A percentile compares a stretch with the other conserved stretches of the same genome.
phyloP scores from a whole-genome alignment of 495 filamentous ascomycete genomes.

The Podospora pseudoanserina region DNA sequence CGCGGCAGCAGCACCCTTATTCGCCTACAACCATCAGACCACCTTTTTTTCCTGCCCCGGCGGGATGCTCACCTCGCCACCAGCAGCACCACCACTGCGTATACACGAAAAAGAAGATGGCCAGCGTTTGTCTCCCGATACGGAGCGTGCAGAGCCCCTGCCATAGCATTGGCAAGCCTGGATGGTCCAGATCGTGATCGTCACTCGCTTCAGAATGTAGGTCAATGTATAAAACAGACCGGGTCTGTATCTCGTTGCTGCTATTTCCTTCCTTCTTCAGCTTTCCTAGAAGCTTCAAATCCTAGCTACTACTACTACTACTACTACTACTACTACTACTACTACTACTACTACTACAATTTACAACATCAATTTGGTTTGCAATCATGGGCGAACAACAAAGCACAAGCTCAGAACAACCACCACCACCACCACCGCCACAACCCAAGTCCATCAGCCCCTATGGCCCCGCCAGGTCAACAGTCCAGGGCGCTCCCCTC shows the following conservation, averaged over 20 bases:
- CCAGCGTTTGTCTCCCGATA: background rate
- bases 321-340: background rate
- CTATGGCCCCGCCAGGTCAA: constrained; percentile 63
- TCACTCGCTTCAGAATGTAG: too few relatives aligned
- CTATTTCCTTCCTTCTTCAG: background rate
- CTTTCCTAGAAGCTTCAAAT: constrained; percentile 9
- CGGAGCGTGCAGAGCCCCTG: background rate
- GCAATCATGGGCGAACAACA: constrained; percentile 36
- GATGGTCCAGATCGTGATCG: too few relatives aligned
- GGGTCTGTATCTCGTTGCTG: background rate
- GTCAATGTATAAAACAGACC: background rate
- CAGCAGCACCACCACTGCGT: background rate
- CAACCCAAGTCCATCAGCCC: constrained; percentile 51
- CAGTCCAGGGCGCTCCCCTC: constrained; percentile 55
- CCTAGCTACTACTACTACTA: background rate
- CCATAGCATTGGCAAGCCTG: background rate
- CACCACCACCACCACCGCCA: constrained; percentile 25
- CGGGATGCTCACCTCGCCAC: background rate
- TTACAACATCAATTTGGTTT: background rate
- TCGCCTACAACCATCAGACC: background rate
- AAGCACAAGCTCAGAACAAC: constrained; percentile 4
- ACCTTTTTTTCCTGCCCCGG: background rate
- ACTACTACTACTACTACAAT: background rate
- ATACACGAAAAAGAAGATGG: background rate
- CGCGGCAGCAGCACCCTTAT: background rate